Base-by-base conservation (phyloP, 371 early-diverging fungal species). In the Rhizopus delemar region DNA sequence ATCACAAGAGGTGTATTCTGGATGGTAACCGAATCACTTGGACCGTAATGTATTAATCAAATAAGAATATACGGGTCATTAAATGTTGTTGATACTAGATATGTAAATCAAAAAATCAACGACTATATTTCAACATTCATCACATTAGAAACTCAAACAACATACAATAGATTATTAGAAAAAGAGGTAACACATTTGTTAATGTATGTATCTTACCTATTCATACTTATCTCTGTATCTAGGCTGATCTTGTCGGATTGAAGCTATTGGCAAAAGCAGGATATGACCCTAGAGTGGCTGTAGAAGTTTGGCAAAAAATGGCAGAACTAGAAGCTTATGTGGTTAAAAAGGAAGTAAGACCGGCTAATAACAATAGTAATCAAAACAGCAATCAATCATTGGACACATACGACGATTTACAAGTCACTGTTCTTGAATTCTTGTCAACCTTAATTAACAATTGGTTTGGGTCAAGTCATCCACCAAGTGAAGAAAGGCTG, bases 201-300 rank as follows among this genome's bases (percentile, higher is more conserved):
- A 22, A 46, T n/a, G 12, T 53, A 15, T 15, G 13, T 12, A 36
- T 33, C 2, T 48, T 15, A 36, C 7, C 15, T 16, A 48, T 13
- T 36, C 13, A 13, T 13, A 5, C 13, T 13, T 43, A 2, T 13
- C n/a, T n/a, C 11, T n/a, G n/a, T 6, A 5, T 29, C 31, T 52
- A 63, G 63, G 59, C 58, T 1, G 64, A 65, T 43, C 32, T 60
- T 8, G 78, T 86, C 12, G 85, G 85, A 0, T 45, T 85, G 48
- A 80, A 75, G 39, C 59, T 86, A 4, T 60, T 86, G 65, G 86
- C 66, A 62, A 68, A 77, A 59, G 81, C 82, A 22, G 82, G 82
- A 12, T 82, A 82, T 38, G 79, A 82, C 56, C 82, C 83, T 2
- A 66, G 69, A 51, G 69, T 61, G 13, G 78, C 83, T 0, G 59